A percentile compares a stretch with the other conserved stretches of the same genome.
These are phyloP conservation scores for Didymella pinodella DNA, from an alignment of 2,329 filamentous ascomycete genomes.

Conservation along the genomic window DNA sequence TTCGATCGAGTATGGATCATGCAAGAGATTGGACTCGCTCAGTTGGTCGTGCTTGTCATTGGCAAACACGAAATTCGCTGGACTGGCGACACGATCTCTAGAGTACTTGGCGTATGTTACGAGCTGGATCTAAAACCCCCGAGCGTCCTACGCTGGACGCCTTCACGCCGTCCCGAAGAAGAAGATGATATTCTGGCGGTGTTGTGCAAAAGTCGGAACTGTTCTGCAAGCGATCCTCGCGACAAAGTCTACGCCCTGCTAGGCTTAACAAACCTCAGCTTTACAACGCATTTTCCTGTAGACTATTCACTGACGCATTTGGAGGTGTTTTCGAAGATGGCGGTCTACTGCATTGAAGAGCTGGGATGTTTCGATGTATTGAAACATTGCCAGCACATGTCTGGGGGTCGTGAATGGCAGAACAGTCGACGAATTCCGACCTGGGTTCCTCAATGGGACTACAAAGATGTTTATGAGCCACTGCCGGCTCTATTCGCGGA, in stretches of 20 bases:
- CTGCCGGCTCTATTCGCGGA: background rate
- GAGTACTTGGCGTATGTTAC: background rate
- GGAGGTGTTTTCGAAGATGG: background rate
- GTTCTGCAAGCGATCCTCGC: constrained; percentile 17
- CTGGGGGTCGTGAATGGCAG: background rate
- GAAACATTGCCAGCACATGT: background rate
- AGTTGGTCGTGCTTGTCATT: background rate
- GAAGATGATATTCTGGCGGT: constrained; percentile 16
- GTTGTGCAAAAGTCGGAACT: constrained; percentile 14
- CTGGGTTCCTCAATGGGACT: constrained; percentile 4
- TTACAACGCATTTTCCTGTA: background rate
- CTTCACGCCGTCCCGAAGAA: background rate
- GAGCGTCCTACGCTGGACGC: constrained; percentile 1
- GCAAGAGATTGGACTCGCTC: constrained; percentile 27
- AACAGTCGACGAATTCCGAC: background rate
- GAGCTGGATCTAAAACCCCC: background rate
- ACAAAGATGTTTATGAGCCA: background rate
- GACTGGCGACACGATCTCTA: background rate
- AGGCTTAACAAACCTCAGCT: constrained; percentile 4
- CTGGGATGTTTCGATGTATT: constrained; percentile 1
- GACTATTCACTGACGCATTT: background rate
- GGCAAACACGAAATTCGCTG: constrained; percentile 1
- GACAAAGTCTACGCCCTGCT: constrained; percentile 24
- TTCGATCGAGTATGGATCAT: constrained; percentile 29
- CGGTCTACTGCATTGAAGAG: background rate